phyloP scores from a whole-genome alignment of 495 filamentous ascomycete species.

The Achaetomiella virescens region DNA sequence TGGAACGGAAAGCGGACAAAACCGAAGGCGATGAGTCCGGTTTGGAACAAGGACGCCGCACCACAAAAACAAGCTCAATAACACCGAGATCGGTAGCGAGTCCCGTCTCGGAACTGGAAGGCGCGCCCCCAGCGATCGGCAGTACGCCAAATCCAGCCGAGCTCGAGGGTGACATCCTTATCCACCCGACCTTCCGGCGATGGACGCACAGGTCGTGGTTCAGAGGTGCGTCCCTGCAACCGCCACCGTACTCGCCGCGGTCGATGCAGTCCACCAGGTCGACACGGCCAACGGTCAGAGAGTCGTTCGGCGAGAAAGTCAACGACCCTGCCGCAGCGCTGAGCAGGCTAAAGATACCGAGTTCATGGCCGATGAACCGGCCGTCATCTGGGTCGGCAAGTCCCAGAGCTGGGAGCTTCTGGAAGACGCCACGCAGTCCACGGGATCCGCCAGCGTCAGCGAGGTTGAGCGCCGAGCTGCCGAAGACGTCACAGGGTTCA shows the following conservation, averaged over 20 bases:
- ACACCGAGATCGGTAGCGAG: neutral
- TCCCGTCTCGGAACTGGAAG: conserved; percentile 13
- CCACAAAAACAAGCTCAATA: neutral
- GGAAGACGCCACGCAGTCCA: conserved; percentile 13
- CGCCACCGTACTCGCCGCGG: conserved; percentile 7
- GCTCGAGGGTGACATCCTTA: conserved; percentile 23
- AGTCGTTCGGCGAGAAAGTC: conserved; percentile 27
- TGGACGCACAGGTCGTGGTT: conserved; percentile 11
- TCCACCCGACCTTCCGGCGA: conserved; percentile 2
- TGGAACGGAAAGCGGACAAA: neutral
- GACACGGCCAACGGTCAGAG: conserved; percentile 14
- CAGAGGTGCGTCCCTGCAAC: conserved; percentile 2
- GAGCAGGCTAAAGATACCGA: conserved; percentile 9
- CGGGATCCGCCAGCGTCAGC: conserved; percentile 3
- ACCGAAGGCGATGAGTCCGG: neutral
- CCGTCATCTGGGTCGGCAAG: conserved; percentile 11
- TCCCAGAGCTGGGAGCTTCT: conserved; percentile 11
- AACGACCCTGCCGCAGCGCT: conserved; percentile 22
- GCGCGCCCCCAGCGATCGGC: conserved; percentile 13
- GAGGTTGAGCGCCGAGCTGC: conserved; percentile 7
- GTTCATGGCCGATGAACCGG: conserved; percentile 3
- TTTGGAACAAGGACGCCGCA: neutral
- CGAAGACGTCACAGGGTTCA: neutral
- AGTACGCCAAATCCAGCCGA: conserved; percentile 24
- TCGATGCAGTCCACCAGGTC: conserved; percentile 6